These are phyloP conservation scores for Diophrys appendiculata DNA, from an alignment of 73 alveolate species.

Conservation along the genomic window DNA sequence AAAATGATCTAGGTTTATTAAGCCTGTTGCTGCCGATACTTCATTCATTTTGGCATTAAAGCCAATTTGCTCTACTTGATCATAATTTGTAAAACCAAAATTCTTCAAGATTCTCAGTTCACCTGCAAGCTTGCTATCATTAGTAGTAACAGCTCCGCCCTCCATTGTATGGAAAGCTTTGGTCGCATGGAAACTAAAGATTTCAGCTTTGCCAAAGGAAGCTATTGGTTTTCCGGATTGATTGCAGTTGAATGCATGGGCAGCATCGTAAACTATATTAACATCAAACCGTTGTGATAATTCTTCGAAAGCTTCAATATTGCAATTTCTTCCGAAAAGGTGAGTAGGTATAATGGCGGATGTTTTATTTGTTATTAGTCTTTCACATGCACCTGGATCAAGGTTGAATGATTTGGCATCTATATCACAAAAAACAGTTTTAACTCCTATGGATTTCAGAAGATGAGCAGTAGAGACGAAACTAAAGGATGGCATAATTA, in stretches of 20 bases:
- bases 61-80: background rate
- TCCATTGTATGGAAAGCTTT: background rate
- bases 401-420: background rate
- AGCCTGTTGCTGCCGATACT: background rate
- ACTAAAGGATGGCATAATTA: background rate
- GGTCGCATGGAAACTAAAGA: background rate
- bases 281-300: background rate
- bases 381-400: background rate
- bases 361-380: background rate
- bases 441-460: background rate
- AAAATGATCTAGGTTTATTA: too few relatives aligned
- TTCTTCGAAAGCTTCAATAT: conserved; percentile 2
- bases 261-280: conserved; percentile 2
- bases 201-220: background rate
- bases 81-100: background rate
- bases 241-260: background rate
- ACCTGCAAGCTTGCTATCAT: background rate
- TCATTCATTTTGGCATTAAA: background rate
- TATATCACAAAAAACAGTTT: background rate
- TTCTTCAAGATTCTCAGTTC: background rate
- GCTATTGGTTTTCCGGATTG: background rate
- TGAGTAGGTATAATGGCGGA: conserved; percentile 1
- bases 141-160: background rate
- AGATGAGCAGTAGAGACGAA: background rate
- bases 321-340: background rate